Evolutionary conservation across 192 early-diverging fungal species (phyloP).

Genomic region (Coemansia sp.): DNA sequence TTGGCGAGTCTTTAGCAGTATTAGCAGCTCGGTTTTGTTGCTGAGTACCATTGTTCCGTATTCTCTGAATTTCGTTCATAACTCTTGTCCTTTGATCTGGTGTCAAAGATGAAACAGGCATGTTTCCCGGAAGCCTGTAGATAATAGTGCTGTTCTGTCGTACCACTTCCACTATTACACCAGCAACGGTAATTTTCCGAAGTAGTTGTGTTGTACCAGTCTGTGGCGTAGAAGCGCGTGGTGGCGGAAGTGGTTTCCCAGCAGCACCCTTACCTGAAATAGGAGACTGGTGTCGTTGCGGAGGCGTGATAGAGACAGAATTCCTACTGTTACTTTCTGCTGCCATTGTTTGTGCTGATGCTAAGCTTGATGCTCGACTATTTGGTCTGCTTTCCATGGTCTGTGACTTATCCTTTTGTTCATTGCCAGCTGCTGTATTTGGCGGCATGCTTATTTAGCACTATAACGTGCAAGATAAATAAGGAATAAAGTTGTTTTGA

Average conservation of each 20-base stretch:
- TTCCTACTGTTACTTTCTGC: not conserved
- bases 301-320: not conserved
- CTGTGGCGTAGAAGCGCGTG: not conserved
- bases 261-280: not conserved
- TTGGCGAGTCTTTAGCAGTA: not conserved
- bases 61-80: constrained; percentile 52
- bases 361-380: constrained; percentile 15
- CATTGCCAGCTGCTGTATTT: constrained; percentile 7
- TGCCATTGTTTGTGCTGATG: not conserved
- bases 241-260: not conserved
- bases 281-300: not conserved
- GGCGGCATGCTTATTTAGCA: constrained; percentile 7
- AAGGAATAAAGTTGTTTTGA: not conserved
- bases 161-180: constrained; percentile 50
- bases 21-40: not conserved
- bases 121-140: constrained; percentile 50
- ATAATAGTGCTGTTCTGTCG: constrained; percentile 46
- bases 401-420: constrained; percentile 3
- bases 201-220: constrained; percentile 27
- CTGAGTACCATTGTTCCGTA: constrained; percentile 18
- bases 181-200: constrained; percentile 38
- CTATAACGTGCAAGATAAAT: not conserved
- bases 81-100: constrained; percentile 43
- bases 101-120: constrained; percentile 50
- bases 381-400: not conserved